These are phyloP conservation scores for Geum urbanum DNA, from an alignment of 306 rosid species.

Conservation along the genomic window DNA sequence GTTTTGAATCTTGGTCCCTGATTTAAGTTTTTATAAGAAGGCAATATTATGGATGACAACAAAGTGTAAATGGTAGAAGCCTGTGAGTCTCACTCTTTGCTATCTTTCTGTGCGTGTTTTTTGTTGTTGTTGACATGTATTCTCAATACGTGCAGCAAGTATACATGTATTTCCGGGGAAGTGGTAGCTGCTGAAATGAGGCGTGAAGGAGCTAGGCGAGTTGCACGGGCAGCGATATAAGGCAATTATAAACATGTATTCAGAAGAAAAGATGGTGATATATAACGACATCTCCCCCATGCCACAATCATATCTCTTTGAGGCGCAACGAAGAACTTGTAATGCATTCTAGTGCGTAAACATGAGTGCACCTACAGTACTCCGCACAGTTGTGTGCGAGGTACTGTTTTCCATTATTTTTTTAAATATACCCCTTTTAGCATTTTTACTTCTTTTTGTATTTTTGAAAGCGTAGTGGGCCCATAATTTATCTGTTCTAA, in stretches of 20 bases:
- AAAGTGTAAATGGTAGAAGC: constrained; percentile 1
- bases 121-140: constrained; percentile 6
- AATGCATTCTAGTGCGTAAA: too few relatives aligned
- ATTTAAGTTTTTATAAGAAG: constrained; percentile 1
- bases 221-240: constrained; percentile 74
- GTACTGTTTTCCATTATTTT: too few relatives aligned
- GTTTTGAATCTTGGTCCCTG: neutral
- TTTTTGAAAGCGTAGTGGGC: too few relatives aligned
- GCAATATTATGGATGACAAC: neutral
- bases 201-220: constrained; percentile 72
- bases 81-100: constrained; percentile 13
- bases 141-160: constrained; percentile 64
- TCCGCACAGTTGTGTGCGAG: too few relatives aligned
- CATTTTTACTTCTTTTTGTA: too few relatives aligned
- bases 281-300: too few relatives aligned
- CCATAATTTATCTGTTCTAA: too few relatives aligned
- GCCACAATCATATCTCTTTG: too few relatives aligned
- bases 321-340: too few relatives aligned
- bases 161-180: constrained; percentile 93
- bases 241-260: neutral
- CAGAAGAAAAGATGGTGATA: constrained; percentile 17
- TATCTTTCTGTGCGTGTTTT: neutral
- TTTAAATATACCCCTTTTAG: too few relatives aligned
- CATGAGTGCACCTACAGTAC: too few relatives aligned
- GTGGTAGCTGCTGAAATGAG: constrained; percentile 83